Evolutionary conservation across 2,329 filamentous ascomycete genomes (phyloP), one percentile per base, ranked within the genome.

Genomic region (Trichoderma sp.): DNA sequence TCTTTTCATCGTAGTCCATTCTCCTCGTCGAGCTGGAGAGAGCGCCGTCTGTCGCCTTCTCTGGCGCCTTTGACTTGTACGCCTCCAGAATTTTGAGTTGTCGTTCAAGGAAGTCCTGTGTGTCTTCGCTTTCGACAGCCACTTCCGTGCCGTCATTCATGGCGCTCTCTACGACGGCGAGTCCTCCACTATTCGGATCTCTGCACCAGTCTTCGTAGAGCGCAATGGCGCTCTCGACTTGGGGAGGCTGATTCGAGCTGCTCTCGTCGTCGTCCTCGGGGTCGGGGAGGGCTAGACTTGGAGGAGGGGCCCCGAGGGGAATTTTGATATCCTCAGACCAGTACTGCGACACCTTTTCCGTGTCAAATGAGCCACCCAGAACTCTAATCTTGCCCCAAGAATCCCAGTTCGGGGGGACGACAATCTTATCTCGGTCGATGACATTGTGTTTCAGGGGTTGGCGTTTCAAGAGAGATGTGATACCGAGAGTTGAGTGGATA

Each of bases 361-460:
- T 92, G 72, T 98, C 93, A 74, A 98, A 98, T 0, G 90, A 92
- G 76, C 97, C 95, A 64, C 93, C 88, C 32, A 98, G 83, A 53
- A 98, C 93, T 50, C 94, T 87, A 69, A 99, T 97, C 80, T 98
- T 99, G 69, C 93, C 94, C 92, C 93, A 97, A 0, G 94, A 97
- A 79, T 99, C 95, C 95, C 95, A 99, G 78, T 97, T 97, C 17
- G 94, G 91, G 2, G 94, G 94, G 0, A 99, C 92, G 5, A 97
- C 85, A 65, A 99, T 94, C 83, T 96, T 96, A 78, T 97, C 94
- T 69, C 94, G 87, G 80, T 95, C 95, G 72, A 96, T 95, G 69
- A 96, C 92, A 74, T 97, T 97, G 77, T 94, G 91, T 80, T 93
- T 95, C 27, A 96, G 84, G 27, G 90, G 88, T 74, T 92, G 87